Evolutionary conservation across 208 protist genomes (phyloP), one percentile per base, ranked within the genome.

Genomic region (Strigomonas culicis): DNA sequence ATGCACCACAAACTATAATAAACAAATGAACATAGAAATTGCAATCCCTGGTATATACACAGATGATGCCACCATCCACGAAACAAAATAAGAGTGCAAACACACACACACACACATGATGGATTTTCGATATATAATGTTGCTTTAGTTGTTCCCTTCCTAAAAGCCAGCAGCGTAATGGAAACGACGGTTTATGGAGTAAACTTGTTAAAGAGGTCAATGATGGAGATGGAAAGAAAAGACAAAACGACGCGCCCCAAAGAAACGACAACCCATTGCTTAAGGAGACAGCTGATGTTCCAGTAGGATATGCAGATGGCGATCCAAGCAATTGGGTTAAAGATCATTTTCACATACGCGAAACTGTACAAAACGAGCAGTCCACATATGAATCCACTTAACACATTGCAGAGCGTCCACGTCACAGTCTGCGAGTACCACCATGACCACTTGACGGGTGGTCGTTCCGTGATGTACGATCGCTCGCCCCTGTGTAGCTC

Each of bases 141-240:
- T n/a, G n/a, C n/a, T n/a, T n/a, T n/a, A n/a, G n/a, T n/a, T n/a
- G n/a, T n/a, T n/a, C n/a, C n/a, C n/a, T n/a, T n/a, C n/a, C n/a
- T n/a, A n/a, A n/a, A n/a, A n/a, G n/a, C n/a, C n/a, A n/a, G n/a
- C n/a, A n/a, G 30, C n/a, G 27, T 53, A 19, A 19, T 53, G 21
- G 13, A 53, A 22, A 58, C 27, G 27, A 58, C 27, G 36, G 21
- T 30, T 58, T 58, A 58, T 11, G 36, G 13, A 22, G 4, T 58
- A 58, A 58, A 77, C 52, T 81, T 72, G 56, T 77, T 82, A 52
- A 82, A 80, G 52, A 61, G 70, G 49, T 86, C 75, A 19, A 82
- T 65, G 15, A 81, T 34, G 1, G 61, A 56, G 15, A 77, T 51
- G 15, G 67, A 70, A 0, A 74, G 61, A 25, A 74, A 74, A 28